phyloP scores from a whole-genome alignment of 805 yeast species.

The Saturnispora serradocipensis region DNA sequence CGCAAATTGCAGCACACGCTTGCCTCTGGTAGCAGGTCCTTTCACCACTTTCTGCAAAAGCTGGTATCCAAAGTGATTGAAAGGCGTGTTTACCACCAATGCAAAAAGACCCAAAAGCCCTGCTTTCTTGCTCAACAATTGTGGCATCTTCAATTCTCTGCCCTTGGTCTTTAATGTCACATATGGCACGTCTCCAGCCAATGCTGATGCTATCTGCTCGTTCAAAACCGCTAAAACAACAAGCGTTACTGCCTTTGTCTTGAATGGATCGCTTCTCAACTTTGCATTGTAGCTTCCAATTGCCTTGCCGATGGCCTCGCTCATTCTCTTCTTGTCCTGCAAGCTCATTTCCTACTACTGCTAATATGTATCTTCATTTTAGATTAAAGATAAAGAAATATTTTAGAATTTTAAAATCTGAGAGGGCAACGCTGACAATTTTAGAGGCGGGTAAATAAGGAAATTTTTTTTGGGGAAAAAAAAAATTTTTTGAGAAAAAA shows the following conservation, averaged over 20 bases:
- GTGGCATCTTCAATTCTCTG: slow-evolving; percentile 24
- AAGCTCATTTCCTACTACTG: background rate
- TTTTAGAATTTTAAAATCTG: background rate
- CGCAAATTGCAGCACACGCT: slow-evolving; percentile 41
- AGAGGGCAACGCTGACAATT: background rate
- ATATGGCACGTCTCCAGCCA: slow-evolving; percentile 35
- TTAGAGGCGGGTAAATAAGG: background rate
- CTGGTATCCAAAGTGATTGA: slow-evolving; percentile 45
- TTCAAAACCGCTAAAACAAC: slow-evolving; percentile 47
- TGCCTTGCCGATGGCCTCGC: background rate
- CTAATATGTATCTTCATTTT: background rate
- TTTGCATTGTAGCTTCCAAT: slow-evolving; percentile 27
- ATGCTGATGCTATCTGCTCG: slow-evolving; percentile 45
- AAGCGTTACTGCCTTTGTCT: slow-evolving; percentile 51
- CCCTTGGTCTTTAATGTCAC: slow-evolving; percentile 11
- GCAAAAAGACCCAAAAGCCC: slow-evolving; percentile 51
- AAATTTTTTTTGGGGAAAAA: too few species aligned
- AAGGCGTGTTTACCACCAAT: slow-evolving; percentile 44
- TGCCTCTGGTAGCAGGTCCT: slow-evolving; percentile 31
- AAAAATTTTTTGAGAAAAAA: background rate
- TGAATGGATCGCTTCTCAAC: slow-evolving; percentile 41
- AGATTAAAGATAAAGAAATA: background rate
- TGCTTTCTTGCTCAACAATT: slow-evolving; percentile 36
- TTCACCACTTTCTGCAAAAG: slow-evolving; percentile 36
- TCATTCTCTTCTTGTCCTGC: background rate